phyloP scores from a whole-genome alignment of 805 yeast species.

The Debaryomyces castellii region DNA sequence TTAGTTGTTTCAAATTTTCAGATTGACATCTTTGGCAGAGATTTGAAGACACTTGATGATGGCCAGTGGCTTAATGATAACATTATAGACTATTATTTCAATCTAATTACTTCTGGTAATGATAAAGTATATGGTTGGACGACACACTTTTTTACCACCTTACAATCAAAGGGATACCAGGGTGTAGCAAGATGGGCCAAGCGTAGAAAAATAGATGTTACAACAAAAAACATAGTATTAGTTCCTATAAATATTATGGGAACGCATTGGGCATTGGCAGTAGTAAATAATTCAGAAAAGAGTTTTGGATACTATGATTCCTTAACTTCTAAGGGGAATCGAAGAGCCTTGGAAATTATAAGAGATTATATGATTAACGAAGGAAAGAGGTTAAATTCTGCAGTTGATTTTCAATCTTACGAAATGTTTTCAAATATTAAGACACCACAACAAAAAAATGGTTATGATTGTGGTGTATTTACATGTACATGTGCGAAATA shows the following conservation, averaged over 20 bases:
- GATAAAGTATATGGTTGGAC: constrained; percentile 67
- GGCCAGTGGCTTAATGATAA: constrained; percentile 88
- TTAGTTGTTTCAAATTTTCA: constrained; percentile 23
- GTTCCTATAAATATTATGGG: constrained; percentile 83
- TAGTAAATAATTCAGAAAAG: constrained; percentile 60
- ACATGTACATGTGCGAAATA: constrained; percentile 75
- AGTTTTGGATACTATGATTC: constrained; percentile 79
- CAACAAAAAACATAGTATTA: constrained; percentile 62
- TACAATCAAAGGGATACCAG: constrained; percentile 69
- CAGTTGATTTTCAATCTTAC: constrained; percentile 19
- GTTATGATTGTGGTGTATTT: constrained; percentile 94
- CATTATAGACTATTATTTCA: constrained; percentile 79
- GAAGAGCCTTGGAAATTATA: constrained; percentile 44
- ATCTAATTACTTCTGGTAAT: constrained; percentile 45
- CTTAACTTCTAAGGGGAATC: constrained; percentile 47
- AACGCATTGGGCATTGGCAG: constrained; percentile 91
- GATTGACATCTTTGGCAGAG: constrained; percentile 65
- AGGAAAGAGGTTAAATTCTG: constrained; percentile 47
- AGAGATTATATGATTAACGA: constrained; percentile 68
- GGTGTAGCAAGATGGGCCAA: constrained; percentile 37
- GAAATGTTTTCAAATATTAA: constrained; percentile 22
- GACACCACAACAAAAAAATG: constrained; percentile 85
- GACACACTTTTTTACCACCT: constrained; percentile 81
- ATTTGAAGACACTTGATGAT: constrained; percentile 68
- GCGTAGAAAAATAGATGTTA: constrained; percentile 43